A percentile compares a stretch with the other conserved stretches of the same genome.
Conservation (phyloP, 345 rosid genomes). For the Lepidium sativum region DNA sequence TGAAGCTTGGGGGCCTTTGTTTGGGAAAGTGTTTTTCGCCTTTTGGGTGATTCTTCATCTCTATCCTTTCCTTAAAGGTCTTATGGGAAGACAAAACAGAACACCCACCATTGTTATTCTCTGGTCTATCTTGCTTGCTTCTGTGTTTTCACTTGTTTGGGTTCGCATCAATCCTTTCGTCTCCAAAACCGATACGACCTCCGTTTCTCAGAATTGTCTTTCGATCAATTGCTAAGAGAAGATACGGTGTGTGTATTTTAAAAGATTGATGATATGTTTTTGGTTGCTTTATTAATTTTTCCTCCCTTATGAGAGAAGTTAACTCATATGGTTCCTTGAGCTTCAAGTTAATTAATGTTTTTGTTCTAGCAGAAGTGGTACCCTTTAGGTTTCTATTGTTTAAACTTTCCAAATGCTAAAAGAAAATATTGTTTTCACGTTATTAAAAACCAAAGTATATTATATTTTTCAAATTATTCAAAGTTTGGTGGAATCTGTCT, state of each 20-base stretch:
- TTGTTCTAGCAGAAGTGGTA: not conserved
- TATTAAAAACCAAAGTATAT: not conserved
- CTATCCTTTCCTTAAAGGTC: conserved; percentile 97
- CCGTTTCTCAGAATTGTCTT: conserved; percentile 46
- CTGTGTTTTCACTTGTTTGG: conserved; percentile 95
- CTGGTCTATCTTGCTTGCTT: conserved; percentile 92
- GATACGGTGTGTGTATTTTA: not conserved
- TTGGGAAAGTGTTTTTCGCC: conserved; percentile 90
- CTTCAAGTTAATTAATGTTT: not conserved
- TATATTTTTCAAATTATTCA: not conserved
- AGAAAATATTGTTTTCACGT: not conserved
- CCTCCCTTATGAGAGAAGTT: conserved; percentile 3
- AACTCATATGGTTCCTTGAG: not conserved
- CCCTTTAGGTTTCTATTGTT: not conserved
- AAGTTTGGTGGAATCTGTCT: conserved; percentile 8
- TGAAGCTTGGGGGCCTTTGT: conserved; percentile 96
- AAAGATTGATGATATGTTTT: not conserved
- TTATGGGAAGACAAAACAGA: conserved; percentile 97
- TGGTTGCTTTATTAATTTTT: not conserved
- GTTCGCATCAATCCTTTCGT: conserved; percentile 87
- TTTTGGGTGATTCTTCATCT: conserved; percentile 97
- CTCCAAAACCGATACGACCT: conserved; percentile 18
- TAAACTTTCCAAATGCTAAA: not conserved
- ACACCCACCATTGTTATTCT: conserved; percentile 91
- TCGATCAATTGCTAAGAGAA: conserved; percentile 65